Evolutionary conservation across 345 rosid genomes (phyloP), one percentile per base, ranked within the genome.

Genomic region (Laguncularia racemosa): DNA sequence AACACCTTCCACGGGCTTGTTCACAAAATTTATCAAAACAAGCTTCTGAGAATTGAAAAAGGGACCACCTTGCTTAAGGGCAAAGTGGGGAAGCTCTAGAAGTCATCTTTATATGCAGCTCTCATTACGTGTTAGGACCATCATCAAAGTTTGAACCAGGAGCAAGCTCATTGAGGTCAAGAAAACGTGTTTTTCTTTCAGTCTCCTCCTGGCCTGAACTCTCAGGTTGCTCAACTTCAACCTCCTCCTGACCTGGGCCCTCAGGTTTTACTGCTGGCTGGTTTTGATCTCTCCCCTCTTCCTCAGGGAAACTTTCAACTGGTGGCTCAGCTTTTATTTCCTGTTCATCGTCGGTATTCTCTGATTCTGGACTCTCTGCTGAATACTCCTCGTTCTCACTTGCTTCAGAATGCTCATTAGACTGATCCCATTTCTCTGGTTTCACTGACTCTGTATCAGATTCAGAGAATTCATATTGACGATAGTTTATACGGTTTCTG

Each of bases 141-240:
- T 93, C 97, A 52, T 89, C 99, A 65, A 88, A 85, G 63, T 96
- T 90, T 61, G 97, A 82, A 47, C 89, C 90, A 2, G 98, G 96
- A 20, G 97, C 99, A 56, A 89, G 86, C 76, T 89, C 91, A 26
- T 89, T 89, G 72, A 93, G 67, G 81, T 93, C 97, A 17, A 93
- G 91, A 69, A 84, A 93, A 58, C 77, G 81, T 74, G 82, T 75
- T 68, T 81, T 81, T 20, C 67, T 75, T 54, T 62, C 78, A 3
- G 45, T 78, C 74, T 81, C 97, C 64, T 77, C 84, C 73, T 78
- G 85, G 51, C 65, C 78, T 2, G 71, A 80, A 71, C 78, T 72
- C 67, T 63, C 59, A 33, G 38, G 33, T 38, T 49, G 55, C 54
- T 60, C 79, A 56, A 80, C 84, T 10, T 68, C 78, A 4, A 26